A percentile compares a stretch with the other conserved stretches of the same genome.
phyloP scores from a whole-genome alignment of 371 early-diverging fungal species.

The Mortierella sp. region DNA sequence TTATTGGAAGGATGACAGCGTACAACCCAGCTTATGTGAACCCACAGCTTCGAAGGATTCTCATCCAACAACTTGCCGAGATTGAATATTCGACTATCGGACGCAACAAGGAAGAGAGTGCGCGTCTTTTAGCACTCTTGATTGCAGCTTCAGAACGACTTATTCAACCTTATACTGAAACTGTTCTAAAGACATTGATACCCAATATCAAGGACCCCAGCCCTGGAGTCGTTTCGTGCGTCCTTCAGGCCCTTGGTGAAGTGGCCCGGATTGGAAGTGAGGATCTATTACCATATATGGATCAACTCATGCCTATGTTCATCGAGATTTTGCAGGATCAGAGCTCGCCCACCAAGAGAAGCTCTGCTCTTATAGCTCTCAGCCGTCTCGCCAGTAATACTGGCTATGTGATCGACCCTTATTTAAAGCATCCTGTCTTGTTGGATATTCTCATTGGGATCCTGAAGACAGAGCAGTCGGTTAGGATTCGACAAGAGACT shows the following conservation, averaged over 20 bases:
- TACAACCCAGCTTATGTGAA: conserved; percentile 94
- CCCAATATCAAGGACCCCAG: conserved; percentile 84
- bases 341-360: conserved; percentile 83
- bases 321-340: conserved; percentile 94
- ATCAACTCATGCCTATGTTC: conserved; percentile 85
- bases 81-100: conserved; percentile 88
- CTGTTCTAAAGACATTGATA: conserved; percentile 84
- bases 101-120: conserved; percentile 91
- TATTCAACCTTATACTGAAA: conserved; percentile 91
- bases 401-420: conserved; percentile 93
- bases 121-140: conserved; percentile 80
- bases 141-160: conserved; percentile 80
- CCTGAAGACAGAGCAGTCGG: conserved; percentile 83
- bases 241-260: conserved; percentile 88
- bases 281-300: conserved; percentile 83
- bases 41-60: conserved; percentile 85
- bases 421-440: conserved; percentile 88
- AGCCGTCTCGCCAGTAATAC: conserved; percentile 88
- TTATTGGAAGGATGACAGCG: conserved; percentile 86
- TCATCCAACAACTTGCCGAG: conserved; percentile 92
- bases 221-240: conserved; percentile 84
- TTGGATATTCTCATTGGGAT: conserved; percentile 85
- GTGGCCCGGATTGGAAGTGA: conserved; percentile 91
- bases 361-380: conserved; percentile 88
- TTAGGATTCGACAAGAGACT: conserved; percentile 81